Percentiles rank a stretch among this genome's conserved stretches.
Evolutionary conservation across 768 basidiomycete genomes (phyloP).

Genomic region (Tulasnella sp.): DNA sequence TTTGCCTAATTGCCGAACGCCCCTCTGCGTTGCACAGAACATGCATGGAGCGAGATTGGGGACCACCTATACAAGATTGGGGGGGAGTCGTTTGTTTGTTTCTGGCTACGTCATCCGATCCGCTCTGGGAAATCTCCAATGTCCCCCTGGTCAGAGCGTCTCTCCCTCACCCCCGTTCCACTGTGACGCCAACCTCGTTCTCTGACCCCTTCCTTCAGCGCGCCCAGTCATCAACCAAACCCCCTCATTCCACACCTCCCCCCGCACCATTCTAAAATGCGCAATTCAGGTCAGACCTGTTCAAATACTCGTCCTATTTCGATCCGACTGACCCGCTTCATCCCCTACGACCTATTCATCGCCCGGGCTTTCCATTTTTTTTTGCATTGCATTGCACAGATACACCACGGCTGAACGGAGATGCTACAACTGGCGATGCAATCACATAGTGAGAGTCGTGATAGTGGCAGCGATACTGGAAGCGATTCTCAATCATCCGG

Average conservation of each 20-base stretch:
- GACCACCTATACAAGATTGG: no score
- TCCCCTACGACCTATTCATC: not conserved
- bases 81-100: not conserved
- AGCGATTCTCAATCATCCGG: constrained; percentile 1
- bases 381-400: no score
- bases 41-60: not conserved
- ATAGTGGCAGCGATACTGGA: not conserved
- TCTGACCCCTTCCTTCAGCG: not conserved
- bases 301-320: not conserved
- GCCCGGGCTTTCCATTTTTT: not conserved
- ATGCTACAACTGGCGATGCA: not conserved
- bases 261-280: not conserved
- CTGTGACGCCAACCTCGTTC: not conserved
- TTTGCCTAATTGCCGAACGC: not conserved
- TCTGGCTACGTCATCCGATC: not conserved
- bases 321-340: not conserved
- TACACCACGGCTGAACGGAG: not conserved
- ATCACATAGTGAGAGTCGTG: not conserved
- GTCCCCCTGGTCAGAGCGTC: not conserved
- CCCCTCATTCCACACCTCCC: not conserved
- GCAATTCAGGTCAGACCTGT: not conserved
- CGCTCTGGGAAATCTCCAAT: not conserved
- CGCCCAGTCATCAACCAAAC: not conserved
- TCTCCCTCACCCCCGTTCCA: not conserved
- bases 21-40: not conserved